Conservation (phyloP, 176 grass and related monocot species). For the Oryza coarctata region DNA sequence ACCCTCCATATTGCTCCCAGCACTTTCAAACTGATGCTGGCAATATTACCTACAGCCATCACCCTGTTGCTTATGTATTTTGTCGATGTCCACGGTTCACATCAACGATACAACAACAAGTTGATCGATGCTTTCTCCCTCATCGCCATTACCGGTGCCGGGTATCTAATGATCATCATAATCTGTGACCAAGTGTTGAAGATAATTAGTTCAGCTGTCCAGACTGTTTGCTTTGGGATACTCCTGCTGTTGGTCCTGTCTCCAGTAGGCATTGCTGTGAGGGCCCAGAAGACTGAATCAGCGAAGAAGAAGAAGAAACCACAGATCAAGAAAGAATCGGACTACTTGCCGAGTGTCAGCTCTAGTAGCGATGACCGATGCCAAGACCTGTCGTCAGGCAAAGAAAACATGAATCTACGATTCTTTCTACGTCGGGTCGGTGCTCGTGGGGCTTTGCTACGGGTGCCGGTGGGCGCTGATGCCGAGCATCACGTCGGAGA, state of each 20-base stretch:
- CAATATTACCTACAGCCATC: slow-evolving; percentile 58
- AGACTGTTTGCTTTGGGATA: slow-evolving; percentile 42
- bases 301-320: slow-evolving; percentile 21
- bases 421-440: slow-evolving; percentile 62
- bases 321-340: slow-evolving; percentile 16
- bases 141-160: slow-evolving; percentile 64
- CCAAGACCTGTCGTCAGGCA: slow-evolving; percentile 21
- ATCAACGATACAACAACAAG: slow-evolving; percentile 57
- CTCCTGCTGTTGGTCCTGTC: slow-evolving; percentile 66
- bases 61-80: slow-evolving; percentile 71
- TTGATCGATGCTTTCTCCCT: slow-evolving; percentile 78
- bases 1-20: slow-evolving; percentile 46
- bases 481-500: slow-evolving; percentile 74
- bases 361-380: neutral
- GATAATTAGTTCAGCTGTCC: slow-evolving; percentile 49
- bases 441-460: slow-evolving; percentile 67
- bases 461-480: slow-evolving; percentile 74
- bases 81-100: slow-evolving; percentile 45
- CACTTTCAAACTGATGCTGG: slow-evolving; percentile 81
- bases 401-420: slow-evolving; percentile 50
- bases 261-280: slow-evolving; percentile 43
- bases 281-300: slow-evolving; percentile 47
- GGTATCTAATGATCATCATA: slow-evolving; percentile 85
- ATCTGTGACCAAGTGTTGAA: slow-evolving; percentile 57
- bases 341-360: slow-evolving; percentile 19